Base-by-base conservation (phyloP, 2,329 filamentous ascomycete species). In the Venturia asperata region DNA sequence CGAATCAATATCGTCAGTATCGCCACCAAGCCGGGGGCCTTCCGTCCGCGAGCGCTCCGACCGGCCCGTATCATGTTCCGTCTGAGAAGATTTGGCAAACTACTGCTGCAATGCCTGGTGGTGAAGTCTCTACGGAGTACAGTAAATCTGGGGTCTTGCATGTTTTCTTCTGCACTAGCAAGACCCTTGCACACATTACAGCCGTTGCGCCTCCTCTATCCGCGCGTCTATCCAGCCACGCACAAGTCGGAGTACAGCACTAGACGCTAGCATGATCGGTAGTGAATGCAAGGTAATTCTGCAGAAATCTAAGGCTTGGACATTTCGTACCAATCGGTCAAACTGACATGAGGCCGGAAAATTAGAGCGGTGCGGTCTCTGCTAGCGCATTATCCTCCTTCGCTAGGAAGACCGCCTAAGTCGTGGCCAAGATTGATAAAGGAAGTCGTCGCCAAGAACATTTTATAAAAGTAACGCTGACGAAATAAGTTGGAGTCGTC, bases 21-120 rank as follows among this genome's bases (percentile, higher is more conserved):
- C 45, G 49, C 49, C 49, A 56, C 49, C 49, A 24, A 49, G 49
- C 49, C 34, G 49, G 49, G 49, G 17, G 13, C 49, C 17, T 56
- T 37, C 49, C 49, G 19, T 11, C 34, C 21, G 13, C 11, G n/a
- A n/a, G 27, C 49, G 24, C 30, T 56, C 15, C 45, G 21, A n/a
- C 45, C 24, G 6, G 49, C 49, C 5, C 21, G 21, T 34, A 19
- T 37, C 45, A 21, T 56, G 34, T 7, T 3, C 27, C 45, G 11
- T 49, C n/a, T n/a, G 45, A 9, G 3, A 30, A 34, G 19, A 47
- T 47, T 47, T 47, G 45, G 21, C 45, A 47, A 15, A 41, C 39
- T 41, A 11, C 39, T 41, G 9, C 10, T 10, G 39, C 15, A 15
- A 11, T 11, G 2, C 15, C 39, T 41, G 39, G 15, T 15, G 39